Evolutionary conservation across 108 stramenopile genomes (phyloP).

Genomic region (Parietichytrium sp.): DNA sequence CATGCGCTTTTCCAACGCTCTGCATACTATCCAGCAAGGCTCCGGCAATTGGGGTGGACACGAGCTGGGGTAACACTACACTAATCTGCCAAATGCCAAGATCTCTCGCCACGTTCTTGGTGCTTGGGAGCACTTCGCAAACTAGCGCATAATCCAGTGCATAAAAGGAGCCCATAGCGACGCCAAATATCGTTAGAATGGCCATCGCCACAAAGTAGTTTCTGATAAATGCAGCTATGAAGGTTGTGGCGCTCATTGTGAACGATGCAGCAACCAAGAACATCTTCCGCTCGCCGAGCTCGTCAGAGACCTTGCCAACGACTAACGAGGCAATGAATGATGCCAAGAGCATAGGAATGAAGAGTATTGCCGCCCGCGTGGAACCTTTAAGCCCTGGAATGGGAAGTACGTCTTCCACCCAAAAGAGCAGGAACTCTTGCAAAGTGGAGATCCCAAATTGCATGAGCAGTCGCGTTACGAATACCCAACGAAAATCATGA

Average conservation of each 20-base stretch:
- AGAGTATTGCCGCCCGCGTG: neutral
- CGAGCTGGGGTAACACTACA: conserved; percentile 21
- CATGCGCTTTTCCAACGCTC: neutral
- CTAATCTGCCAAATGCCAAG: conserved; percentile 33
- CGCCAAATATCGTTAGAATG: neutral
- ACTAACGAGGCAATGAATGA: neutral
- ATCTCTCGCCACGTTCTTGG: neutral
- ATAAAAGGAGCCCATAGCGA: neutral
- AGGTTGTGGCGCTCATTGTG: neutral
- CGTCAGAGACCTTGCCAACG: neutral
- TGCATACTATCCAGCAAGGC: neutral
- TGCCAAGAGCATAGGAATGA: neutral
- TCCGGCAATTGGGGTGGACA: conserved; percentile 5
- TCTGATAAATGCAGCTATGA: neutral
- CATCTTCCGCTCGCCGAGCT: neutral
- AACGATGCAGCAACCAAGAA: neutral
- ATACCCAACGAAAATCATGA: neutral
- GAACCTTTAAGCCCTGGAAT: neutral
- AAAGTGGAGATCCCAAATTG: conserved; percentile 6
- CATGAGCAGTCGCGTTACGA: conserved; percentile 6
- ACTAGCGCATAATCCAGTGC: conserved; percentile 21
- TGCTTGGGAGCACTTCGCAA: conserved; percentile 22
- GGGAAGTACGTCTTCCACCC: conserved; percentile 6
- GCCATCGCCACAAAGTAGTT: neutral
- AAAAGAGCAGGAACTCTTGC: conserved; percentile 21